Evolutionary conservation across 208 protist species (phyloP), one percentile per base, ranked within the genome.

Genomic region (Leishmania aethiopica): DNA sequence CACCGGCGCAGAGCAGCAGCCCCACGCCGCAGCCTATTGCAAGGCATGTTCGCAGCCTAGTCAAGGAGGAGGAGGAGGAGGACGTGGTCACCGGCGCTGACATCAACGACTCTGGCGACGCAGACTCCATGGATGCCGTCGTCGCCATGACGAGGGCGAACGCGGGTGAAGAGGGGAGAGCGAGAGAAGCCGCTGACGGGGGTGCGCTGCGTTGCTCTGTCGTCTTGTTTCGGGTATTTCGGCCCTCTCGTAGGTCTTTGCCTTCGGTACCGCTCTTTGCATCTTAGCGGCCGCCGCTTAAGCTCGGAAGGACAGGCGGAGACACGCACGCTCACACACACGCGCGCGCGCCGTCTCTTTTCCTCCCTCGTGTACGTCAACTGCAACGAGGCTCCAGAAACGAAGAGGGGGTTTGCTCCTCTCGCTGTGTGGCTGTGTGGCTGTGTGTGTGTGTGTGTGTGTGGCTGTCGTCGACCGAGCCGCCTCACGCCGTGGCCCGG

Each of bases 1-100:
- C 51, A 22, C 73, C 72, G 17, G 78, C 78, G 78, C 72, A 86
- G 59, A 82, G 37, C 7, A 78, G 53, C 17, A 80, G 71, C 64
- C 82, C 78, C 19, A 37, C 72, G 2, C 77, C 79, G 49, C 83
- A 72, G 47, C 79, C 75, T 17, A 83, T 47, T 3, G 35, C 57
- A 28, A 78, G 57, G 28, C 7, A 78, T 47, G 75, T 17, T 13
- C 25, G 11, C 4, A 78, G 35, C 5, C 75, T 57, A 1, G 73
- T 42, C 11, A n/a, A 35, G 32, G 28, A 40, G 19, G 72, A 35
- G 32, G 72, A 8, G 11, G 28, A 25, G 51, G 73, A 40, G 25
- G 28, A 22, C 45, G 15, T 55, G 51, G 17, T 22, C 17, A 55
- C 10, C 13, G 51, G 51, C 51, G 51, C 51, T 55, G 32, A 70